Evolutionary conservation across 345 rosid genomes (phyloP).

Genomic region (Salix dunnii): DNA sequence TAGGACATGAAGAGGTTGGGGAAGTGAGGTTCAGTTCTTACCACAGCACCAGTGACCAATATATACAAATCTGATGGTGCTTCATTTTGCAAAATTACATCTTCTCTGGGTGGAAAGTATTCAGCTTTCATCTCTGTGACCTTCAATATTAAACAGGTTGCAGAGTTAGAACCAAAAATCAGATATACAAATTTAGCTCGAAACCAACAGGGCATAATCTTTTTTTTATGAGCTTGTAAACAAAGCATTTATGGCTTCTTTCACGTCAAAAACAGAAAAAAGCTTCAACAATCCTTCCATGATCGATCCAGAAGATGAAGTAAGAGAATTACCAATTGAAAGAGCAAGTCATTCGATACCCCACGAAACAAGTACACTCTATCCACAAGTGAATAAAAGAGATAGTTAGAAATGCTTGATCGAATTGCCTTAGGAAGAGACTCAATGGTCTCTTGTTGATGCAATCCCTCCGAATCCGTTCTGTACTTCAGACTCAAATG

Average conservation of each 20-base stretch:
- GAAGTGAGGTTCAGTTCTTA: slow-evolving; percentile 23
- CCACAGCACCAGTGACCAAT: slow-evolving; percentile 77
- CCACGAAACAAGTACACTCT: slow-evolving; percentile 79
- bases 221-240: background rate
- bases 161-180: background rate
- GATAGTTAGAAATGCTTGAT: slow-evolving; percentile 66
- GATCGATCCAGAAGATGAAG: slow-evolving; percentile 6
- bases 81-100: slow-evolving; percentile 84
- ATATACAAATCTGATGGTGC: slow-evolving; percentile 84
- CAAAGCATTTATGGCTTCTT: background rate
- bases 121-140: slow-evolving; percentile 91
- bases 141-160: slow-evolving; percentile 27
- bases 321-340: slow-evolving; percentile 66
- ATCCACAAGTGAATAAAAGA: slow-evolving; percentile 77
- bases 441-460: slow-evolving; percentile 80
- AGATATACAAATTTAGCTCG: background rate
- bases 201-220: background rate
- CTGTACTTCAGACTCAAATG: slow-evolving; percentile 78
- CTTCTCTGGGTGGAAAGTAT: slow-evolving; percentile 91
- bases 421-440: slow-evolving; percentile 87
- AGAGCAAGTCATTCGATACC: slow-evolving; percentile 82
- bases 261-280: background rate
- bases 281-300: background rate
- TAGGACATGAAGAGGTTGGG: background rate
- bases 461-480: slow-evolving; percentile 85